A percentile compares a stretch with the other conserved stretches of the same genome.
phyloP scores from a whole-genome alignment of 1,284 basidiomycete species.

The Ceratobasidium sp. region DNA sequence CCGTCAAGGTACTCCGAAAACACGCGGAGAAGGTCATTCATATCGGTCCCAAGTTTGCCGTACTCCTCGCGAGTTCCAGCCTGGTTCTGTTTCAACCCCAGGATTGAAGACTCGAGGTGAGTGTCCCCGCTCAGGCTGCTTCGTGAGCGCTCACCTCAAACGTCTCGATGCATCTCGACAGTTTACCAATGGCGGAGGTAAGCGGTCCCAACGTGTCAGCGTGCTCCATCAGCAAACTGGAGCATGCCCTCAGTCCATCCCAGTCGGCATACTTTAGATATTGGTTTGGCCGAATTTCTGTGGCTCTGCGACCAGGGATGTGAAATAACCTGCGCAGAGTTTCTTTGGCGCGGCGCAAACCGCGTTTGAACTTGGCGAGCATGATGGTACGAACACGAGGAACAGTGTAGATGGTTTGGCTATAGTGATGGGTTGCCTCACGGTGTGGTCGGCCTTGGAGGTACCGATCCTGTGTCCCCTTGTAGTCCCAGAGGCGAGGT shows the following conservation, averaged over 20 bases:
- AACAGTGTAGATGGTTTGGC: no score
- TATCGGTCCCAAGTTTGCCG: background rate
- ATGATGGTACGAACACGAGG: no score
- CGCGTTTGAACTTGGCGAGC: no score
- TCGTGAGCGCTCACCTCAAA: background rate
- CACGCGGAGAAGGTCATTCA: background rate
- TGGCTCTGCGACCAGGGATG: no score
- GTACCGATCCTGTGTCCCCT: no score
- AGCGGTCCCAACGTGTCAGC: background rate
- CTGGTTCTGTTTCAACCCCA: background rate
- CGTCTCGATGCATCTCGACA: background rate
- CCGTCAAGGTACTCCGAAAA: background rate
- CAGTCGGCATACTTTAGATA: background rate
- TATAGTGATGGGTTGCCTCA: no score
- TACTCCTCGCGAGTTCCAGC: background rate
- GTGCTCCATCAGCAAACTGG: background rate
- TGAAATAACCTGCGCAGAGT: no score
- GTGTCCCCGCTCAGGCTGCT: background rate
- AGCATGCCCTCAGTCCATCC: background rate
- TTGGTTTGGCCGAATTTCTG: background rate
- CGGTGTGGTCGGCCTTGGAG: no score
- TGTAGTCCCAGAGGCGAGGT: no score
- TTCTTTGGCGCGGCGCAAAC: no score
- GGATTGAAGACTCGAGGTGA: background rate
- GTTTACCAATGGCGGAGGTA: background rate